A percentile compares a stretch with the other conserved stretches of the same genome.
Conservation (phyloP, 805 yeast genomes). For the Yarrowia alimentaria region DNA sequence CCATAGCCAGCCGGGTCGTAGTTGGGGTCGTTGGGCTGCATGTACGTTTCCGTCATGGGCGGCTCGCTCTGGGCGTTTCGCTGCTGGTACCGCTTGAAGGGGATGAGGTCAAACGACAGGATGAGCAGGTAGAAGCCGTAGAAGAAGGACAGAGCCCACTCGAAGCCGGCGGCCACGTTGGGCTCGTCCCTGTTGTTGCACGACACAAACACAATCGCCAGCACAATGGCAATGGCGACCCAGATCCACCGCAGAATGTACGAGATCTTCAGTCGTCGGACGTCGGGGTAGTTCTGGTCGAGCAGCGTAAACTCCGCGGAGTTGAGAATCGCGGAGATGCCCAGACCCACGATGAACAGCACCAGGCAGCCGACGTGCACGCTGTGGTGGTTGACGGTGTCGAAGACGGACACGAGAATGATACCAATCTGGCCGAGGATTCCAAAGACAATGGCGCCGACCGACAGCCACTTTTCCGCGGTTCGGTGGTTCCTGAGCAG, state of each 20-base stretch:
- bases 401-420: slow-evolving; percentile 68
- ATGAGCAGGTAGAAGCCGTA: slow-evolving; percentile 67
- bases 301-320: slow-evolving; percentile 48
- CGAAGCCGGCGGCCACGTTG: slow-evolving; percentile 61
- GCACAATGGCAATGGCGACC: slow-evolving; percentile 61
- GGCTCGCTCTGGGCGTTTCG: slow-evolving; percentile 11
- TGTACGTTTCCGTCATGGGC: slow-evolving; percentile 8
- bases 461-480: slow-evolving; percentile 46
- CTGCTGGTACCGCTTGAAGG: slow-evolving; percentile 36
- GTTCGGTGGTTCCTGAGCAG: slow-evolving; percentile 52
- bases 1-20: too few species aligned
- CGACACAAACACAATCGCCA: slow-evolving; percentile 69
- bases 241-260: slow-evolving; percentile 58
- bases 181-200: slow-evolving; percentile 33
- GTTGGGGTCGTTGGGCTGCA: slow-evolving; percentile 11
- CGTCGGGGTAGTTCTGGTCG: slow-evolving; percentile 44
- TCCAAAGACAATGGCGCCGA: slow-evolving; percentile 49
- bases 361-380: slow-evolving; percentile 66
- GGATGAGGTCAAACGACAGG: slow-evolving; percentile 67
- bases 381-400: slow-evolving; percentile 54
- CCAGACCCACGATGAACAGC: slow-evolving; percentile 66
- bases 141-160: slow-evolving; percentile 86
- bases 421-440: slow-evolving; percentile 69
- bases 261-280: slow-evolving; percentile 43
- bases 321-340: slow-evolving; percentile 50